Conservation (phyloP, 1,284 basidiomycete species). For the Exobasidium cylindrosporum region DNA sequence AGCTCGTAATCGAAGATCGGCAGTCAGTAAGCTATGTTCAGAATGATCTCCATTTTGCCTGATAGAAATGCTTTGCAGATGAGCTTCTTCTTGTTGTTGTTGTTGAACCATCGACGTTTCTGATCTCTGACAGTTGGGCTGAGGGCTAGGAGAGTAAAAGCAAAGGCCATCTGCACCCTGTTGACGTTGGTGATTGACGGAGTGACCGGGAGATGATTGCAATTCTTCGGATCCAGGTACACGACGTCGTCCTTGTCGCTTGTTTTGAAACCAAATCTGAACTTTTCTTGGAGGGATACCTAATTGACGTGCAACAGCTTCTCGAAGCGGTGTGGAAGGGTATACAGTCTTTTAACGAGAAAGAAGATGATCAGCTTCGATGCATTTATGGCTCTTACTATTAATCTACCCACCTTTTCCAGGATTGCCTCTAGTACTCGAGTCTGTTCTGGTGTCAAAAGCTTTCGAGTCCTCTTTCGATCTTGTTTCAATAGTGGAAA, state of each 20-base stretch:
- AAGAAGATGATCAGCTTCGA: neutral
- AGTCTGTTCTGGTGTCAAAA: conserved; percentile 7
- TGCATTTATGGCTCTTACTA: neutral
- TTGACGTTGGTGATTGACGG: no score
- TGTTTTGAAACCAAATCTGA: conserved; percentile 13
- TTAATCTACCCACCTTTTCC: conserved; percentile 6
- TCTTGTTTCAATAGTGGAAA: conserved; percentile 10
- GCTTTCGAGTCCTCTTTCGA: conserved; percentile 9
- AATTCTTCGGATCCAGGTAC: neutral
- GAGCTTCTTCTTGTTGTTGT: no score
- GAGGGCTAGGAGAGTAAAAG: no score
- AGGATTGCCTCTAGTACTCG: conserved; percentile 8
- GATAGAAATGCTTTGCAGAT: no score
- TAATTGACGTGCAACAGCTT: conserved; percentile 7
- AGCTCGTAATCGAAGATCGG: no score
- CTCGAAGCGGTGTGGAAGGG: conserved; percentile 6
- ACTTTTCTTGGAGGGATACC: conserved; percentile 11
- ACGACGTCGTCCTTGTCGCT: conserved; percentile 10
- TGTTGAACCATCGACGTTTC: no score
- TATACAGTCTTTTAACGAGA: conserved; percentile 4
- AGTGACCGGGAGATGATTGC: neutral
- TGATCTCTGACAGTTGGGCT: no score
- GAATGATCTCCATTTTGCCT: no score
- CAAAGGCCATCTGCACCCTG: no score
- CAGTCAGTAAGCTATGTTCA: no score